A percentile compares a stretch with the other conserved stretches of the same genome.
phyloP scores from a whole-genome alignment of 2,329 filamentous ascomycete genomes.

The Penicillium sp. region DNA sequence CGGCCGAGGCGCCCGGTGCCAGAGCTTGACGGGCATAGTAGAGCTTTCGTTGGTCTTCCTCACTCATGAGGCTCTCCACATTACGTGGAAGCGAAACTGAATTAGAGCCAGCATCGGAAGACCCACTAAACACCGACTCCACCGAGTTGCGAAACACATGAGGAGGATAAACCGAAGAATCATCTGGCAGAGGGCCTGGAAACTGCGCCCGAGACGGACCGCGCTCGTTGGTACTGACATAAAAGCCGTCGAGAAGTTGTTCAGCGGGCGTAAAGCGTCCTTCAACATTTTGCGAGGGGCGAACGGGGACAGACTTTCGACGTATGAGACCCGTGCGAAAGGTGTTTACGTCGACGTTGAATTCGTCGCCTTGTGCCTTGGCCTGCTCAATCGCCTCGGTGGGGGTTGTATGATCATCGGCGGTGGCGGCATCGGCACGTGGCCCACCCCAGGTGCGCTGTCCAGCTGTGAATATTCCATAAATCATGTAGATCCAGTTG shows the following conservation, averaged over 20 bases:
- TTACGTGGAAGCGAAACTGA: slow-evolving; percentile 66
- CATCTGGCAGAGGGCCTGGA: slow-evolving; percentile 45
- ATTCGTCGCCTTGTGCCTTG: slow-evolving; percentile 74
- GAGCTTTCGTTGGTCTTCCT: slow-evolving; percentile 73
- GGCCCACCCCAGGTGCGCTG: slow-evolving; percentile 96
- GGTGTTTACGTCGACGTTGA: slow-evolving; percentile 84
- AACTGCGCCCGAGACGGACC: slow-evolving; percentile 55
- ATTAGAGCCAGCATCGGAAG: slow-evolving; percentile 55
- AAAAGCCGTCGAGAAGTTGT: slow-evolving; percentile 65
- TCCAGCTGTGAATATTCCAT: slow-evolving; percentile 90
- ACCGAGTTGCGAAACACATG: slow-evolving; percentile 57
- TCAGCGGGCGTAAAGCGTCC: slow-evolving; percentile 75
- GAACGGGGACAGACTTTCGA: slow-evolving; percentile 59
- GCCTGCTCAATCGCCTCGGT: slow-evolving; percentile 83
- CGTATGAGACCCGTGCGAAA: slow-evolving; percentile 56
- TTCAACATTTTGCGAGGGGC: slow-evolving; percentile 71
- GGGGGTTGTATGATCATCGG: slow-evolving; percentile 71
- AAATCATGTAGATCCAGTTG: slow-evolving; percentile 98
- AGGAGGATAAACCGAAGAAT: slow-evolving; percentile 49
- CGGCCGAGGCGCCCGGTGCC: slow-evolving; percentile 20
- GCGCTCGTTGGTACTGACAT: slow-evolving; percentile 68
- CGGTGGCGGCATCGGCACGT: slow-evolving; percentile 79
- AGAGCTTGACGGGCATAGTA: slow-evolving; percentile 60
- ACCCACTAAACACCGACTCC: slow-evolving; percentile 58
- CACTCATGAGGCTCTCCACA: slow-evolving; percentile 74